Percentiles rank a stretch among this genome's conserved stretches.
Conservation (phyloP, 352 stramenopile species). For the Globisporangium megalacanthum region DNA sequence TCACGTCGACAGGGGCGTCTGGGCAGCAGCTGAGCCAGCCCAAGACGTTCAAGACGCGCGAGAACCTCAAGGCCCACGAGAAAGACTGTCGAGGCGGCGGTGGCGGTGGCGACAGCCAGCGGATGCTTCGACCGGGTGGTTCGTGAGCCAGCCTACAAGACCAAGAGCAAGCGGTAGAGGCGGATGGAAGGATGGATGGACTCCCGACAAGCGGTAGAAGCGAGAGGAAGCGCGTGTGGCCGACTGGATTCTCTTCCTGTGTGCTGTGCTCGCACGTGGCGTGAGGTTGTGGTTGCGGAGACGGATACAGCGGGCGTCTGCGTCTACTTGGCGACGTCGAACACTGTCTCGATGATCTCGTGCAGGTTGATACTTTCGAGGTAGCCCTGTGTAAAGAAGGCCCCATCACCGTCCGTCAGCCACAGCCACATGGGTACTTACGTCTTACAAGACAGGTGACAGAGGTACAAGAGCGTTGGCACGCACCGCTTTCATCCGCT, state of each 20-base stretch:
- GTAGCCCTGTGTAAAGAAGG: constrained; percentile 42
- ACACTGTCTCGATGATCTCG: constrained; percentile 78
- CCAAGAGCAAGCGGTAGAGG: no score
- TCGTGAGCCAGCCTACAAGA: neutral
- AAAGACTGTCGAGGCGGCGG: constrained; percentile 45
- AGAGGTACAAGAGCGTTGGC: neutral
- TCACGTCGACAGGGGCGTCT: neutral
- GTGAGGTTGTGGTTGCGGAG: no score
- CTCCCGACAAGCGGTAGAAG: no score
- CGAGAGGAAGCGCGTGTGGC: no score
- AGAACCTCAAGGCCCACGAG: constrained; percentile 67
- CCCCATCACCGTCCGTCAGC: neutral
- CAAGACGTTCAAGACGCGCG: constrained; percentile 66
- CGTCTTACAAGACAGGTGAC: neutral
- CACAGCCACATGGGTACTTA: neutral
- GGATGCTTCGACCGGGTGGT: neutral
- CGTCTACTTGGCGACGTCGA: constrained; percentile 77
- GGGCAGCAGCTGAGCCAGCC: neutral
- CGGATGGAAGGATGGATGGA: no score
- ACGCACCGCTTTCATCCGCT: constrained; percentile 81
- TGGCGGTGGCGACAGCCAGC: neutral
- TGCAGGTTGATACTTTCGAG: constrained; percentile 87
- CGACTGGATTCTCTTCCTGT: no score
- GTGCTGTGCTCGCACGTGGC: no score
- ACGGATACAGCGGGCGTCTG: neutral